Evolutionary conservation across 2,329 filamentous ascomycete species (phyloP), one percentile per base, ranked within the genome.

Genomic region (Didymella exigua): DNA sequence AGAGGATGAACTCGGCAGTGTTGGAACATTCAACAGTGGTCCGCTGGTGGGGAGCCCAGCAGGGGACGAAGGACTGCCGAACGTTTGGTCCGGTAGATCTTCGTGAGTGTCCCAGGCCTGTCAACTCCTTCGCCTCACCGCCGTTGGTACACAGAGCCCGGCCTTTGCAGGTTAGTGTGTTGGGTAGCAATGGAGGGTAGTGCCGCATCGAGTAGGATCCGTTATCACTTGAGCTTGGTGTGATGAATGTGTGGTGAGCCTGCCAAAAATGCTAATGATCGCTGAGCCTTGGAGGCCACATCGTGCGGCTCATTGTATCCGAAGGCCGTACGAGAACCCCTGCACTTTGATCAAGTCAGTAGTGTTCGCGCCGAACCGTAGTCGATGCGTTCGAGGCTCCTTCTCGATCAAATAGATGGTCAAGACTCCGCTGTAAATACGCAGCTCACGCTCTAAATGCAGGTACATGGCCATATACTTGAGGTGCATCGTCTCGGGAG

Each of bases 21-120:
- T 21, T 19, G 21, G 16, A n/a, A 27, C n/a, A n/a, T n/a, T n/a
- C n/a, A n/a, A n/a, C 16, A 21, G 37, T 19, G 23, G 11, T 16
- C n/a, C 9, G 27, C 21, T 14, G 33, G 36, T 13, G 30, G 16
- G 24, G 21, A 36, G 30, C 10, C n/a, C 34, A 53, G 21, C 30
- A 34, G 26, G 16, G 13, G 21, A 16, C n/a, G 13, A 30, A 19
- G 14, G 37, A 48, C 26, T 26, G 43, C 44, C 50, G 44, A 36
- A 21, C 19, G n/a, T n/a, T 6, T 48, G 44, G 38, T 26, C 48
- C 37, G 37, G 50, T 44, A 44, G 31, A 48, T 48, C 44, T 18
- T 36, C 26, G 26, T 44, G 23, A 43, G 23, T 31, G 26, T 31
- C 14, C 29, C 14, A 18, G 38, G 36, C 31, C 24, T 43, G 37